Conservation (phyloP, 2,329 filamentous ascomycete genomes). For the Parastagonospora nodorum region DNA sequence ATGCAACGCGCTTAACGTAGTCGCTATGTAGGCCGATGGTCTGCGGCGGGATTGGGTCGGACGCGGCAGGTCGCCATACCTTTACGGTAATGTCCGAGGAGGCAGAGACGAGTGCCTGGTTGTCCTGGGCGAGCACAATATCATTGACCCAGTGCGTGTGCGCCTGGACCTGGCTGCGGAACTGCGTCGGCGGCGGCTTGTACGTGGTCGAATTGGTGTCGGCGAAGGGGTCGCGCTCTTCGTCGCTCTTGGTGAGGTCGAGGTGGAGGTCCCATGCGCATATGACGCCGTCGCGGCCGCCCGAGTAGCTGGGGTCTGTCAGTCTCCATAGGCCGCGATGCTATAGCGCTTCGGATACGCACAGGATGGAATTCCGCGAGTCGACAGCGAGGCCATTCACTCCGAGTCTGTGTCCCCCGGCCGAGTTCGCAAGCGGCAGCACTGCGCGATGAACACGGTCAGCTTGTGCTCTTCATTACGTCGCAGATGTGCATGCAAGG, state of each 20-base stretch:
- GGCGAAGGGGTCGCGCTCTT: slow-evolving; percentile 51
- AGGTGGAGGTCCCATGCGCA: slow-evolving; percentile 93
- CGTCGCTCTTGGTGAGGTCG: slow-evolving; percentile 55
- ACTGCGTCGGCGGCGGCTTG: slow-evolving; percentile 56
- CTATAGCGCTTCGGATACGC: slow-evolving; percentile 45
- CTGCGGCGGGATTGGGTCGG: slow-evolving; percentile 67
- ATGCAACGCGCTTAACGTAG: slow-evolving; percentile 93
- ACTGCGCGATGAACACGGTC: slow-evolving; percentile 52
- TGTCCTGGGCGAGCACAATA: slow-evolving; percentile 78
- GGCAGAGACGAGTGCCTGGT: slow-evolving; percentile 80
- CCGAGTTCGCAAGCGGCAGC: slow-evolving; percentile 72
- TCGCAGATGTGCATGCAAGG: slow-evolving; percentile 13
- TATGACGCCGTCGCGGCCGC: slow-evolving; percentile 90
- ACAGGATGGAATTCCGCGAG: slow-evolving; percentile 82
- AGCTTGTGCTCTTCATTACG: slow-evolving; percentile 12
- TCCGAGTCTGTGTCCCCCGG: slow-evolving; percentile 87
- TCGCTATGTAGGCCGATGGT: slow-evolving; percentile 93
- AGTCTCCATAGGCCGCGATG: slow-evolving; percentile 7
- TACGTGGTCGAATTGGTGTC: slow-evolving; percentile 38
- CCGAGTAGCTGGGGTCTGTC: slow-evolving; percentile 74
- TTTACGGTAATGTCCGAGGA: slow-evolving; percentile 95
- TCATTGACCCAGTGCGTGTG: slow-evolving; percentile 98
- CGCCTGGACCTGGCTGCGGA: slow-evolving; percentile 71
- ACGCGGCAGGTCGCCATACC: slow-evolving; percentile 78
- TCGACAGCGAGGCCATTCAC: slow-evolving; percentile 95